These are phyloP conservation scores for Nannizziopsis arthrosporioides DNA, from an alignment of 2,329 filamentous ascomycete genomes.

Conservation along the genomic window DNA sequence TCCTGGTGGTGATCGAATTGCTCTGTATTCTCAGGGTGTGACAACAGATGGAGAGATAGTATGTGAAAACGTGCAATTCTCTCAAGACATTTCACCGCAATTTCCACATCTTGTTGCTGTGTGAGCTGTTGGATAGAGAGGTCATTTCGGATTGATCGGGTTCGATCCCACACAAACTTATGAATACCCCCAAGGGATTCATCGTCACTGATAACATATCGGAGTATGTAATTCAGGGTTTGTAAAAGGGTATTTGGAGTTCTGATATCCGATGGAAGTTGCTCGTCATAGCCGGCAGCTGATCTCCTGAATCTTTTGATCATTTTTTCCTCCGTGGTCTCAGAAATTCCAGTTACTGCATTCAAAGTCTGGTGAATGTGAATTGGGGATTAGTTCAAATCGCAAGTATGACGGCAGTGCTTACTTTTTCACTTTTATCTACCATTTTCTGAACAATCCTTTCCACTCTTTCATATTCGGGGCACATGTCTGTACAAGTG, in stretches of 20 bases:
- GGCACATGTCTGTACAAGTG: conserved; percentile 53
- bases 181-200: conserved; percentile 44
- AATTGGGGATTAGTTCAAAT: conserved; percentile 10
- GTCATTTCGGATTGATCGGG: conserved; percentile 53
- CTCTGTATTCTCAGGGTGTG: conserved; percentile 39
- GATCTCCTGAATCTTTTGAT: conserved; percentile 53
- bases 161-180: conserved; percentile 55
- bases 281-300: conserved; percentile 51
- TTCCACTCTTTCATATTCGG: conserved; percentile 51
- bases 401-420: neutral
- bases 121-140: conserved; percentile 52
- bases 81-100: conserved; percentile 50
- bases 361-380: conserved; percentile 23
- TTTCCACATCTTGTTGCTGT: conserved; percentile 43
- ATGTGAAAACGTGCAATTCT: conserved; percentile 54
- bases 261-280: conserved; percentile 52
- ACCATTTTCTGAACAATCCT: conserved; percentile 52
- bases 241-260: conserved; percentile 41
- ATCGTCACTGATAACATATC: conserved; percentile 41
- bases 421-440: conserved; percentile 48
- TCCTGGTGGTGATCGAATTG: conserved; percentile 49
- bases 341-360: conserved; percentile 24
- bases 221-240: conserved; percentile 39
- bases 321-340: conserved; percentile 38
- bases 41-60: conserved; percentile 49